Base-by-base conservation (phyloP, 129 eudicot species). In the Escallonia rubra region DNA sequence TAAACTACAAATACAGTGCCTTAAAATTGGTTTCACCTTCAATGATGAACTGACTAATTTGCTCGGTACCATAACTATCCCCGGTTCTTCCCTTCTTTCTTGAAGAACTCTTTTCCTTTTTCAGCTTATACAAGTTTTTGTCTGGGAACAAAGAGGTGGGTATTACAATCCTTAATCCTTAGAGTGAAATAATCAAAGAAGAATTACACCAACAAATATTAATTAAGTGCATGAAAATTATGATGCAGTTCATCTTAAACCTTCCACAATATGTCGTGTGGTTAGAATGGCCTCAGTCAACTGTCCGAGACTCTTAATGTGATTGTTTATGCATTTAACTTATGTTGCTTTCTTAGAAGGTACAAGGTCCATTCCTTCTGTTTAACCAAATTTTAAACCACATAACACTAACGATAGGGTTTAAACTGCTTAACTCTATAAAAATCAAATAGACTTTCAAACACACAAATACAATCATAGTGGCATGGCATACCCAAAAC, bases 1-100 rank as follows among this genome's bases (percentile, higher is more conserved):
- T 57, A 13, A 41, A 60, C 38, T 41, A 70, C 34, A 60, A 11
- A 52, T 23, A 45, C 2, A 23, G 23, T 6, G 41, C 34, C 47
- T 49, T 15, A 14, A n/a, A 70, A 4, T 15, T 16, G 61, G 7
- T 11, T 39, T 14, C 45, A 72, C 76, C 76, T 72, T 72, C 76
- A 63, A 3, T 40, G 12, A 40, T 41, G 34, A 43, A 23, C 56
- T 72, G 57, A 52, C 7, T 63, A 11, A 15, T 10, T 15, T 63
- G 62, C 56, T 43, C 43, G 11, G 23, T 23, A 23, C 34, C 34
- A 23, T 23, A 23, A 23, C 34, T 61, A 7, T 71, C 46, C 39
- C 34, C 41, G 12, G 8, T 55, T 41, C 71, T 54, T 43, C 52
- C 54, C 42, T 67, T 67, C 71, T 41, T 11, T 8, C 40, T 62